Conservation (phyloP, 2,329 filamentous ascomycete genomes). For the Nemania abortiva region DNA sequence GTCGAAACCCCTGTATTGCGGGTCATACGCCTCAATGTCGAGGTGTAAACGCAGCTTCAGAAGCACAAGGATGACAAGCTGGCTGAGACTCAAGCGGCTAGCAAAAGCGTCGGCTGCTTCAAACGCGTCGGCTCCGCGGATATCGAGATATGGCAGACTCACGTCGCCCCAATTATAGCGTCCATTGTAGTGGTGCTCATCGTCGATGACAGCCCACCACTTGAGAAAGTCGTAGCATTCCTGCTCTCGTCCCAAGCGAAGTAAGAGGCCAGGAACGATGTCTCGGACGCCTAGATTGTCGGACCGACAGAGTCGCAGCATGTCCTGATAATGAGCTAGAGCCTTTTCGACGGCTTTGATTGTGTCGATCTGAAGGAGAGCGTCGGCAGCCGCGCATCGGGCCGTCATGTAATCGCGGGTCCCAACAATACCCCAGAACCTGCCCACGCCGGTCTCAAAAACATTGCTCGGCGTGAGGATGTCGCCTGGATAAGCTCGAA, state of each 20-base stretch:
- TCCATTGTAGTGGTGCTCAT: slow-evolving; percentile 28
- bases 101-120: slow-evolving; percentile 34
- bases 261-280: slow-evolving; percentile 44
- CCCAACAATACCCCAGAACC: slow-evolving; percentile 51
- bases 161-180: slow-evolving; percentile 24
- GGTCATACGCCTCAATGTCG: slow-evolving; percentile 33
- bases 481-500: slow-evolving; percentile 37
- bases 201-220: slow-evolving; percentile 55
- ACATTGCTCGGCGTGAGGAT: slow-evolving; percentile 28
- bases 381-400: slow-evolving; percentile 47
- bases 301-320: slow-evolving; percentile 41
- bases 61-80: slow-evolving; percentile 37
- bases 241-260: slow-evolving; percentile 52
- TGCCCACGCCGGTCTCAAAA: slow-evolving; percentile 51
- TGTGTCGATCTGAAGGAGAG: slow-evolving; percentile 50
- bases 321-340: slow-evolving; percentile 39
- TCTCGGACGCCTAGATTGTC: slow-evolving; percentile 44
- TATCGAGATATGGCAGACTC: slow-evolving; percentile 40
- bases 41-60: slow-evolving; percentile 38
- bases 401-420: slow-evolving; percentile 56
- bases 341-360: slow-evolving; percentile 46
- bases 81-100: slow-evolving; percentile 34
- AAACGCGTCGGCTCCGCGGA: slow-evolving; percentile 37
- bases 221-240: slow-evolving; percentile 62
- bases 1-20: slow-evolving; percentile 17